Evolutionary conservation across 2,329 filamentous ascomycete species (phyloP), one percentile per base, ranked within the genome.

Genomic region (Sporothrix protearum): DNA sequence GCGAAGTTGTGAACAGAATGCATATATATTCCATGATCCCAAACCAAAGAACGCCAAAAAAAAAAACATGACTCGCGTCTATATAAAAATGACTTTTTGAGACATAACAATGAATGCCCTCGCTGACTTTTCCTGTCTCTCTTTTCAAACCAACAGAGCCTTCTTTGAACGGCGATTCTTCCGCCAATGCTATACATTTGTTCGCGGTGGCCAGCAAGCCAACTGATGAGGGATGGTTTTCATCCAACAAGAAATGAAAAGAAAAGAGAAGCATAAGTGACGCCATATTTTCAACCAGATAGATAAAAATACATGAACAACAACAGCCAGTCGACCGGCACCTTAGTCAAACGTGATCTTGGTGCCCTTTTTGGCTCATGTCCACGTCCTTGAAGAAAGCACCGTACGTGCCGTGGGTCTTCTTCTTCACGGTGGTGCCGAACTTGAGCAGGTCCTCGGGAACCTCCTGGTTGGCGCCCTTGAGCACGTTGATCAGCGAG

Each of bases 341-440:
- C 8, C 53, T 73, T 80, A 87, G 78, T 97, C 93, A 83, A 97
- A 97, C 63, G 89, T 94, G 79, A 97, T 97, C 85, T 97, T 97
- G 71, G 91, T 96, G 36, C 92, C 90, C 81, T 92, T 91, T 91
- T 82, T 95, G 91, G 80, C 87, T 92, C 80, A 90, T 90, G 77
- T 93, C 92, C 9, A 92, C 89, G 77, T 97, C 93, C 82, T 96
- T 97, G 86, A 92, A 97, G 80, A 98, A 98, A 42, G 94, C 93
- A 71, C 96, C 96, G 79, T 98, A 99, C 64, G 92, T 92, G 78
- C 94, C 92, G 83, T 99, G 96, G 66, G 90, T 88, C 93, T 98
- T 98, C 89, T 97, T 97, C 89, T 98, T 99, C 69, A 99, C 96
- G 0, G 95, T 98, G 28, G 94, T 97, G 77, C 96, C 96, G 76